Base-by-base conservation (phyloP, 805 yeast species). In the Pichia heedii region DNA sequence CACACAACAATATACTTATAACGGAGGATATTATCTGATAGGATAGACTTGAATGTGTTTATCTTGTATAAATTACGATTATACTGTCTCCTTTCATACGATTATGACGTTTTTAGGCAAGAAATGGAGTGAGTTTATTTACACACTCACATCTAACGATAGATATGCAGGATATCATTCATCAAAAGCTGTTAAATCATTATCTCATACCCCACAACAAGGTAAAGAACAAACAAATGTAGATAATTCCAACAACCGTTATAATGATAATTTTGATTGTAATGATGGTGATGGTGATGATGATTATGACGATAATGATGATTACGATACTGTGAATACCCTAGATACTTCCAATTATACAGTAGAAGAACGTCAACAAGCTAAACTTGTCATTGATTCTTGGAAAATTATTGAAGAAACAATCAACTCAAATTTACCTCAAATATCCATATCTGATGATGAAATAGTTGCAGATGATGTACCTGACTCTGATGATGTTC, bases 401-500 rank as follows among this genome's bases (percentile, higher is more conserved):
- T 41, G 42, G 45, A 40, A 86, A 49, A 70, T 75, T 1, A 69
- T 81, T 32, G 72, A 78, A 22, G 84, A 95, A 3, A 86, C 96
- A 95, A 71, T 82, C 52, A 88, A 40, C 32, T 19, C 40, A 22
- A 43, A 44, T 22, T 24, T 40, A 24, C 13, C 33, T 24, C 8
- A 27, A 13, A 29, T 29, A 29, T 12, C 32, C 12, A 29, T n/a
- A n/a, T 19, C 30, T 15, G 20, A 36, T 27, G 22, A 21, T 36
- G 40, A 16, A 18, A 49, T 21, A 30, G 37, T 27, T 74, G 32
- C 86, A 93, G 95, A 67, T 84, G 66, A 80, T 58, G 77, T 78
- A 47, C 81, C 85, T 2, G 96, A 88, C 62, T 65, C 87, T 46
- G 68, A 65, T 51, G 84, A 83, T 40, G 74, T 89, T 22, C 6